phyloP scores from a whole-genome alignment of 129 eudicot genomes.

The Pseudognaphalium luteoalbum region DNA sequence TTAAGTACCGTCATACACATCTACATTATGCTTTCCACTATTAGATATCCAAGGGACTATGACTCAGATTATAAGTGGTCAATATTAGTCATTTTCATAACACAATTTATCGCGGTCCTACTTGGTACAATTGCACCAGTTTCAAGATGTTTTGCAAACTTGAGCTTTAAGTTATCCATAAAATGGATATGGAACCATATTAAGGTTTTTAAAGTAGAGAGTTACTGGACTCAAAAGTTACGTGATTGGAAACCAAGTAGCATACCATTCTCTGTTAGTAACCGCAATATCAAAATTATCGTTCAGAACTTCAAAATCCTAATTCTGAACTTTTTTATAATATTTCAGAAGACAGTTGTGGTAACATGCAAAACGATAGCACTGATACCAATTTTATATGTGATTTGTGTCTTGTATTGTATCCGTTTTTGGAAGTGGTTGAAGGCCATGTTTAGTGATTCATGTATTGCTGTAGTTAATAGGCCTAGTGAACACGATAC shows the following conservation, averaged over 20 bases:
- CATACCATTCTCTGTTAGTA: background rate
- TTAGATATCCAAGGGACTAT: background rate
- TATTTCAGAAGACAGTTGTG: slow-evolving; percentile 29
- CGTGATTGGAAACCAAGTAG: background rate
- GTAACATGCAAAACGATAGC: slow-evolving; percentile 35
- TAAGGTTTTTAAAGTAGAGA: slow-evolving; percentile 21
- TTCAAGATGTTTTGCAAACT: slow-evolving; percentile 24
- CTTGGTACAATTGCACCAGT: slow-evolving; percentile 11
- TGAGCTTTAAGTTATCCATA: slow-evolving; percentile 11
- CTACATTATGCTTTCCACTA: background rate
- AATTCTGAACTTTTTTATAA: slow-evolving; percentile 8
- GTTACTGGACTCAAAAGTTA: slow-evolving; percentile 38
- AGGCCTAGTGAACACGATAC: background rate
- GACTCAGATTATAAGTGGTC: slow-evolving; percentile 22
- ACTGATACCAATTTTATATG: background rate
- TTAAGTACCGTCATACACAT: background rate
- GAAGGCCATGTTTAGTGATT: background rate
- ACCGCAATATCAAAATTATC: slow-evolving; percentile 15
- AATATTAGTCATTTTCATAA: background rate
- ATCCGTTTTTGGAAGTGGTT: background rate
- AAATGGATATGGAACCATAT: slow-evolving; percentile 8
- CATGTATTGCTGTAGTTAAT: background rate
- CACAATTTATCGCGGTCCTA: background rate
- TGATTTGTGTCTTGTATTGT: slow-evolving; percentile 14
- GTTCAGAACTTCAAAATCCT: slow-evolving; percentile 10